Conservation (phyloP, 169 alveolate species). For the Cystoisospora suis region DNA sequence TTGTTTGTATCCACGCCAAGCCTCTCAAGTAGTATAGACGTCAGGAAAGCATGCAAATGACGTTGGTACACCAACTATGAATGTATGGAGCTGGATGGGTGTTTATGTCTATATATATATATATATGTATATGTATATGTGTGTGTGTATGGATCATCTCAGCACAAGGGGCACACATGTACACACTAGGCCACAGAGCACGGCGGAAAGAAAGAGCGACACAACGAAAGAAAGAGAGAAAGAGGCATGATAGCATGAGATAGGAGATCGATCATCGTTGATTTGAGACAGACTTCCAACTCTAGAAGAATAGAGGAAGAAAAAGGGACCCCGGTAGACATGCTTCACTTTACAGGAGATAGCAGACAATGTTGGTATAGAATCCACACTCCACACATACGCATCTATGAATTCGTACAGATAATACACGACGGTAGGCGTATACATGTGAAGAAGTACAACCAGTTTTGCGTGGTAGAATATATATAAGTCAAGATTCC, state of each 20-base stretch:
- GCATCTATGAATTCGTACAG: no score
- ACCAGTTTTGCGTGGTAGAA: no score
- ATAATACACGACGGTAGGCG: no score
- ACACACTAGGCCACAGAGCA: not conserved
- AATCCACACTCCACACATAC: no score
- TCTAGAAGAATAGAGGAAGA: not conserved
- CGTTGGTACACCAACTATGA: not conserved
- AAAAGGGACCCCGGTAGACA: not conserved
- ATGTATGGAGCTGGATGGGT: not conserved
- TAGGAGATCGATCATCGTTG: not conserved
- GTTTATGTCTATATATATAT: not conserved
- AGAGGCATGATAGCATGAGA: not conserved
- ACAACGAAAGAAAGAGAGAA: not conserved
- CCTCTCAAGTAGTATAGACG: no score
- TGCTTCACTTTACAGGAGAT: no score
- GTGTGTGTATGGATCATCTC: not conserved
- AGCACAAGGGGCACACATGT: not conserved
- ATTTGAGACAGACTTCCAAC: not conserved
- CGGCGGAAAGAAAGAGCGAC: not conserved
- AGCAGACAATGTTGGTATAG: no score
- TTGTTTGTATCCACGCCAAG: not conserved
- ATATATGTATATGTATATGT: not conserved
- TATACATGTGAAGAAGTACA: no score
- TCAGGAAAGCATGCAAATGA: no score
- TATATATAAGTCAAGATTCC: no score